phyloP scores from a whole-genome alignment of 352 stramenopile species.

The Phytophthora multivora region DNA sequence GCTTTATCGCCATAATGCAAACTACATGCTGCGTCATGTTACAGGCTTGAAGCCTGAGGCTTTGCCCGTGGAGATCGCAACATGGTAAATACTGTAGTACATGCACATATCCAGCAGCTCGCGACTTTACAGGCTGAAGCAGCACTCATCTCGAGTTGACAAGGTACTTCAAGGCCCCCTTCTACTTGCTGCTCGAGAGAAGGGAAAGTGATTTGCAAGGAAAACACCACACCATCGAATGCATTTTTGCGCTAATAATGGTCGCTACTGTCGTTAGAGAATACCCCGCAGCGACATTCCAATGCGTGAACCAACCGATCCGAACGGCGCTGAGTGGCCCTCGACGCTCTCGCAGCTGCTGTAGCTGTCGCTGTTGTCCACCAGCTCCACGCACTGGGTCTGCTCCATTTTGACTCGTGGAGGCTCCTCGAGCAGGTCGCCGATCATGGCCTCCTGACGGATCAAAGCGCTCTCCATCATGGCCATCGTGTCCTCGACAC shows the following conservation, averaged over 20 bases:
- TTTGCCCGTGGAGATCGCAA: too few relatives aligned
- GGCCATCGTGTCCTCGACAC: conserved; percentile 47
- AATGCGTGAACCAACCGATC: conserved; percentile 11
- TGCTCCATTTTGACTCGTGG: conserved; percentile 15
- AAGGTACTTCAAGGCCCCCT: conserved; percentile 9
- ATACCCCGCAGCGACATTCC: conserved; percentile 31
- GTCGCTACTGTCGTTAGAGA: conserved; percentile 13
- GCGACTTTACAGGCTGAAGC: background rate
- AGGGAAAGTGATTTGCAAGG: conserved; percentile 12
- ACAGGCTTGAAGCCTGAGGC: too few relatives aligned
- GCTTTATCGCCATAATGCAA: too few relatives aligned
- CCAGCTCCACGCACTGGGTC: conserved; percentile 4
- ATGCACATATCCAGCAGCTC: background rate
- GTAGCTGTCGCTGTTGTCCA: conserved; percentile 20
- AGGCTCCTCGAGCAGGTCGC: conserved; percentile 42
- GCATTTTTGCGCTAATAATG: background rate
- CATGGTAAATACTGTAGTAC: too few relatives aligned
- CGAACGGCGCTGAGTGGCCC: background rate
- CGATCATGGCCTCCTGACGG: conserved; percentile 59
- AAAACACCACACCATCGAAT: conserved; percentile 8
- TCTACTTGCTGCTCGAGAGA: background rate
- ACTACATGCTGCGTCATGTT: too few relatives aligned
- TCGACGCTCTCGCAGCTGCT: conserved; percentile 22
- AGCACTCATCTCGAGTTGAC: conserved; percentile 10
- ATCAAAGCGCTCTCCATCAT: conserved; percentile 66